A percentile compares a stretch with the other conserved stretches of the same genome.
These are phyloP conservation scores for Candida labiduridarum DNA, from an alignment of 1,139 yeast genomes.

Conservation along the genomic window DNA sequence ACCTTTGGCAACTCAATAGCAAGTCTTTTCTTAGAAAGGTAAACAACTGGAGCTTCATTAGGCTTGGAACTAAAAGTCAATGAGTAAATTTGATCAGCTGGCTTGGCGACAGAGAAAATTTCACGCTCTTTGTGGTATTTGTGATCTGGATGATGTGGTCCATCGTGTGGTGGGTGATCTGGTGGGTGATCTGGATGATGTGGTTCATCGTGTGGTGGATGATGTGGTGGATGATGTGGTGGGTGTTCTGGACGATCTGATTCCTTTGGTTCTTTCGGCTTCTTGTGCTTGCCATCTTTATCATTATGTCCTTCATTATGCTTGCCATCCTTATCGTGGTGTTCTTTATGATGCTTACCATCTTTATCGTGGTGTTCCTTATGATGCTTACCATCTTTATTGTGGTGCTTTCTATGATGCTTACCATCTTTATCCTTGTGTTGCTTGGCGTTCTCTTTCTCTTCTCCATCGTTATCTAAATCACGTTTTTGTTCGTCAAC, in stretches of 20 bases:
- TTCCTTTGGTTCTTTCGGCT: conserved; percentile 3
- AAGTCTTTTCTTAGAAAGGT: conserved; percentile 44
- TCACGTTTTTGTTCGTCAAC: conserved; percentile 4
- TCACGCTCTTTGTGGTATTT: conserved; percentile 8
- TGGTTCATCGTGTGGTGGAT: conserved; percentile 4
- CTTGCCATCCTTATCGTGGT: neutral
- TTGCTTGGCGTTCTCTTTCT: neutral
- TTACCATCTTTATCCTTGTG: conserved; percentile 6
- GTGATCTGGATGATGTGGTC: conserved; percentile 3
- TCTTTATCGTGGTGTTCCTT: conserved; percentile 4
- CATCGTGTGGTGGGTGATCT: conserved; percentile 2
- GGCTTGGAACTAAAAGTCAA: conserved; percentile 25
- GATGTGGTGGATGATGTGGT: conserved; percentile 5
- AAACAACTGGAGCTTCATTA: conserved; percentile 35
- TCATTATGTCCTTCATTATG: neutral
- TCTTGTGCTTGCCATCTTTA: conserved; percentile 5
- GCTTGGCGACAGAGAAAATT: conserved; percentile 26
- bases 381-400: neutral
- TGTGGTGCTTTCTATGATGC: neutral
- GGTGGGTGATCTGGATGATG: conserved; percentile 8
- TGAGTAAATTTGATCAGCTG: conserved; percentile 37
- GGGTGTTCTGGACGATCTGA: conserved; percentile 4
- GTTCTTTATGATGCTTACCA: conserved; percentile 1
- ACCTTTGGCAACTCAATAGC: conserved; percentile 42
- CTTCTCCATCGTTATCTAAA: neutral